Base-by-base conservation (phyloP, 2,329 filamentous ascomycete genomes). In the Fusarium sp. region DNA sequence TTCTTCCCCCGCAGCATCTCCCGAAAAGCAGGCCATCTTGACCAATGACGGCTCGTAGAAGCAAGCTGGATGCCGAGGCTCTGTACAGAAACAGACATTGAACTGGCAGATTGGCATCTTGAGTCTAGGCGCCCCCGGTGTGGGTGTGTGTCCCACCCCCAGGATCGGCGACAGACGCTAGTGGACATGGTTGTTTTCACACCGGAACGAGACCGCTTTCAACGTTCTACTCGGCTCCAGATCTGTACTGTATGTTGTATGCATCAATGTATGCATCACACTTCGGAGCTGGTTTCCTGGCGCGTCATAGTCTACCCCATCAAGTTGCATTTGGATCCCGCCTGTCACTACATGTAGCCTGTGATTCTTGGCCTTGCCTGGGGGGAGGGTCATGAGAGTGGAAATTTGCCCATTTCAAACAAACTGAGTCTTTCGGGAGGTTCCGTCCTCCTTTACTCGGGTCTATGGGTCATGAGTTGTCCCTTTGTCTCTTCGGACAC, bases 41-140 rank as follows among this genome's bases (percentile, higher is more conserved):
- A 31, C 72, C 72, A 74, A 74, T 74, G 42, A 66, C 37, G 31
- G 24, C 62, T 34, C 56, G 27, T 37, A 74, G 61, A 63, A 54
- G 59, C 22, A 34, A 47, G 62, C 70, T 67, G 72, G 72, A 74
- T 74, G 42, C 72, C 72, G 72, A 74, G 72, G 72, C 72, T 72
- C 47, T 52, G 24, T 29, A 52, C 47, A 29, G 47, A 52, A 52
- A 52, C 24, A 29, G 47, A 54, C 31, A 18, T 58, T 40, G 22
- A 50, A 61, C 62, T 61, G 31, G 37, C 69, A 20, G 42, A 16
- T 45, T 45, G 14, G 20, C 22, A 64, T 27, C 34, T 47, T 29
- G 60, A 29, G 61, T 52, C 47, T 31, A 52, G 47, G 24, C 24
- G n/a, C 16, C 40, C 40, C 40, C 13, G 13, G 40, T 2, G 22